Evolutionary conservation across 805 yeast genomes (phyloP).

Genomic region (Lipomyces japonicus): DNA sequence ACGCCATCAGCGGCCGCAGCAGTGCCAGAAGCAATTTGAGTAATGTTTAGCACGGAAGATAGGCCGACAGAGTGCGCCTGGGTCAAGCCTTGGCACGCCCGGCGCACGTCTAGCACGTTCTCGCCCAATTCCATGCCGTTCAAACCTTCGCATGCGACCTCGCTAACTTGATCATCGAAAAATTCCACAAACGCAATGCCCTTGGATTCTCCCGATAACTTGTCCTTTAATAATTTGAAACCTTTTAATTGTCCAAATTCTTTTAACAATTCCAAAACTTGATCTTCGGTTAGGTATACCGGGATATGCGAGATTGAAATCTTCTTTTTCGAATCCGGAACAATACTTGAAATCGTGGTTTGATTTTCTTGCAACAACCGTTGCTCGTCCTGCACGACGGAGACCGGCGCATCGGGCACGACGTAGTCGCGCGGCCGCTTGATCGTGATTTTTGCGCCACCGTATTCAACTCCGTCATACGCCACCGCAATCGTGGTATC

Average conservation of each 20-base stretch:
- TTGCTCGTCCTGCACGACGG: background rate
- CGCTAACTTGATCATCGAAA: conserved; percentile 30
- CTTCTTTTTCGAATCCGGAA: conserved; percentile 47
- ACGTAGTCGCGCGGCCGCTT: conserved; percentile 49
- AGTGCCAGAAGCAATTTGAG: conserved; percentile 35
- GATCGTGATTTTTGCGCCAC: conserved; percentile 35
- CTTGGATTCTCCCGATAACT: conserved; percentile 47
- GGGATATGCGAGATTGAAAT: conserved; percentile 49
- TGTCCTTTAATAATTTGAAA: conserved; percentile 43
- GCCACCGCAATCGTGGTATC: conserved; percentile 56
- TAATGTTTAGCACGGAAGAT: conserved; percentile 30
- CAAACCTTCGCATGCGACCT: conserved; percentile 38
- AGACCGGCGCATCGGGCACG: conserved; percentile 33
- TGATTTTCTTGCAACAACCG: background rate
- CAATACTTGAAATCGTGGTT: conserved; percentile 28
- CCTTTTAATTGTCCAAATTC: conserved; percentile 43
- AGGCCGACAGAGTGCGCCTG: conserved; percentile 19
- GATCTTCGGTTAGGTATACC: conserved; percentile 42
- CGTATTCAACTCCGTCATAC: conserved; percentile 38
- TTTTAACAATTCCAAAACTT: conserved; percentile 43
- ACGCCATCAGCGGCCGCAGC: no score
- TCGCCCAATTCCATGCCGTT: conserved; percentile 41
- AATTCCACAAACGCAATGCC: conserved; percentile 60
- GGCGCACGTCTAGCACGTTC: conserved; percentile 38
- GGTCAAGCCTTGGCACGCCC: conserved; percentile 40